phyloP scores from a whole-genome alignment of 2,329 filamentous ascomycete genomes.

The Aspergillus luchuensis region DNA sequence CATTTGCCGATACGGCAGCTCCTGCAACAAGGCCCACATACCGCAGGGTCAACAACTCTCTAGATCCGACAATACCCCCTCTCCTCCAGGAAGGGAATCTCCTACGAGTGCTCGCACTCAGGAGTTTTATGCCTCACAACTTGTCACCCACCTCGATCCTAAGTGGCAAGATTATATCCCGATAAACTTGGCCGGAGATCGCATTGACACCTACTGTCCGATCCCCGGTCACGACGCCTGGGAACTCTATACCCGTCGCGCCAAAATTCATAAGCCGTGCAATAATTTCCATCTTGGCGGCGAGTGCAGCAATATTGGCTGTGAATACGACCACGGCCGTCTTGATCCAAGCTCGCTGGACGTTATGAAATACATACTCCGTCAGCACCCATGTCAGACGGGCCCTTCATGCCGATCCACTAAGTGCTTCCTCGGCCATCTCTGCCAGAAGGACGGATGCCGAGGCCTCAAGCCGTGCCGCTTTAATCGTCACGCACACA shows the following conservation, averaged over 20 bases:
- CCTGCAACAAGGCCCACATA: conserved; percentile 35
- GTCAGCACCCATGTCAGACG: conserved; percentile 45
- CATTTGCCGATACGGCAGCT: conserved; percentile 35
- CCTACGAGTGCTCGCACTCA: conserved; percentile 16
- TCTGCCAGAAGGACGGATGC: conserved; percentile 38
- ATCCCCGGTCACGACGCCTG: conserved; percentile 41
- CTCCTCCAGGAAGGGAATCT: conserved; percentile 4
- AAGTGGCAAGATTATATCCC: conserved; percentile 41
- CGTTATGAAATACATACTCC: conserved; percentile 50
- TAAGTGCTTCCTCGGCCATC: conserved; percentile 52
- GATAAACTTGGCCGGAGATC: conserved; percentile 51
- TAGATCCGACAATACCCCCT: conserved; percentile 21
- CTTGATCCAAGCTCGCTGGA: conserved; percentile 44
- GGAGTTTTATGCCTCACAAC: conserved; percentile 23
- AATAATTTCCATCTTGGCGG: conserved; percentile 52
- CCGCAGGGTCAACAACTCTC: conserved; percentile 29
- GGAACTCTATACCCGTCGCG: conserved; percentile 43
- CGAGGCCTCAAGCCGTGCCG: conserved; percentile 34
- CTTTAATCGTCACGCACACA: conserved; percentile 32
- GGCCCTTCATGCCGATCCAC: conserved; percentile 46
- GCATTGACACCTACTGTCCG: conserved; percentile 50
- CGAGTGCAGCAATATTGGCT: conserved; percentile 41
- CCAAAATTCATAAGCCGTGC: conserved; percentile 49
- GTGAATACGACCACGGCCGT: conserved; percentile 51
- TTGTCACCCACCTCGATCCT: conserved; percentile 20